Evolutionary conservation across 352 stramenopile species (phyloP).

Genomic region (Globisporangium viniferum): DNA sequence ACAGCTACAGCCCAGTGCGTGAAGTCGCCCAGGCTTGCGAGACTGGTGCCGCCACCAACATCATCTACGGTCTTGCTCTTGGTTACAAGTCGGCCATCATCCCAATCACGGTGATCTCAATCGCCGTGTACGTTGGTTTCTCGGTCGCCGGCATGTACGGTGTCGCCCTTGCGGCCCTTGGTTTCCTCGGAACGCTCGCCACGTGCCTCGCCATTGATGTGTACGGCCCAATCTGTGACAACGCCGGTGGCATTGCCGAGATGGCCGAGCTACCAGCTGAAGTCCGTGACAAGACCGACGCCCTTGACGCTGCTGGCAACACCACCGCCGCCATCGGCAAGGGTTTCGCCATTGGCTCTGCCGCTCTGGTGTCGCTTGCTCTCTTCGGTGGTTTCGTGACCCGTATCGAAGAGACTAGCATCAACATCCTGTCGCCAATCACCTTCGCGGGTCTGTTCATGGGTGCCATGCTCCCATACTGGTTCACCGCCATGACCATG

Average conservation of each 20-base stretch:
- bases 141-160: constrained; percentile 97
- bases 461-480: constrained; percentile 99
- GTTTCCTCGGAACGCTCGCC: constrained; percentile 98
- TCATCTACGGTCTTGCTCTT: constrained; percentile 99
- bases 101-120: constrained; percentile 97
- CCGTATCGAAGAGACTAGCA: constrained; percentile 92
- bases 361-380: constrained; percentile 97
- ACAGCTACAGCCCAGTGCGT: constrained; percentile 95
- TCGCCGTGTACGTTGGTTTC: constrained; percentile 98
- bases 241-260: constrained; percentile 99
- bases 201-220: constrained; percentile 99
- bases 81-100: constrained; percentile 99
- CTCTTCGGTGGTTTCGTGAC: constrained; percentile 99
- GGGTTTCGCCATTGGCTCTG: constrained; percentile 99
- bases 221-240: constrained; percentile 99
- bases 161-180: constrained; percentile 95
- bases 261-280: constrained; percentile 97
- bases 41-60: constrained; percentile 98
- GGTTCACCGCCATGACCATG: constrained; percentile 99
- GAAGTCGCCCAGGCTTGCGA: constrained; percentile 97
- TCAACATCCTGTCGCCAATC: constrained; percentile 98
- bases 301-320: constrained; percentile 98
- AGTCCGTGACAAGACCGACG: constrained; percentile 99
- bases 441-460: constrained; percentile 99
- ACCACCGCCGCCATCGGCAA: constrained; percentile 99